These are phyloP conservation scores for Phaeosphaeria sp. DNA, from an alignment of 2,329 filamentous ascomycete genomes.

Conservation along the genomic window DNA sequence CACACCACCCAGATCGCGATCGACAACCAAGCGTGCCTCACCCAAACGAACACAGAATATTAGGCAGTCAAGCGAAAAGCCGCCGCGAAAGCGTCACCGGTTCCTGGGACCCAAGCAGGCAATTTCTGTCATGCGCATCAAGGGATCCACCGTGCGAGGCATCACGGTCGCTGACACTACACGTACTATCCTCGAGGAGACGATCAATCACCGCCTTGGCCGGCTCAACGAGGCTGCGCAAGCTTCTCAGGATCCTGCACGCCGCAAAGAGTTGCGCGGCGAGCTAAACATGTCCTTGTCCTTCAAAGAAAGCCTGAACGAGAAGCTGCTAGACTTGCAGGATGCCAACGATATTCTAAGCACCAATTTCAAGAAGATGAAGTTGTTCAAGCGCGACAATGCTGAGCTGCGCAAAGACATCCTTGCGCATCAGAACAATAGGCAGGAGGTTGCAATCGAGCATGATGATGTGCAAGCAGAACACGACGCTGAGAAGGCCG, in stretches of 20 bases:
- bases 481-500: slow-evolving; percentile 34
- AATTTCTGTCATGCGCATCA: slow-evolving; percentile 48
- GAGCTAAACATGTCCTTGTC: slow-evolving; percentile 56
- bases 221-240: slow-evolving; percentile 49
- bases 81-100: slow-evolving; percentile 37
- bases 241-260: slow-evolving; percentile 48
- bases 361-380: slow-evolving; percentile 53
- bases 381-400: slow-evolving; percentile 54
- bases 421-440: slow-evolving; percentile 55
- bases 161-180: slow-evolving; percentile 62
- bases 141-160: slow-evolving; percentile 40
- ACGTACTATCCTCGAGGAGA: slow-evolving; percentile 58
- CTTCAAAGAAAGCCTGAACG: slow-evolving; percentile 57
- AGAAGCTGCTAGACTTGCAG: slow-evolving; percentile 58
- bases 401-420: slow-evolving; percentile 55
- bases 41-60: slow-evolving; percentile 16
- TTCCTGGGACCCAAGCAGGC: slow-evolving; percentile 35
- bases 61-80: slow-evolving; percentile 26
- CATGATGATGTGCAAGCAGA: slow-evolving; percentile 55
- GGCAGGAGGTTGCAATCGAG: slow-evolving; percentile 57
- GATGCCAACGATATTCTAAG: slow-evolving; percentile 60
- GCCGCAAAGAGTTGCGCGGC: slow-evolving; percentile 49
- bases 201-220: slow-evolving; percentile 54
- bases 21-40: slow-evolving; percentile 14
- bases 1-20: slow-evolving; percentile 9